Evolutionary conservation across 2,329 filamentous ascomycete species (phyloP), one percentile per base, ranked within the genome.

Genomic region (Ophiostoma sp.): DNA sequence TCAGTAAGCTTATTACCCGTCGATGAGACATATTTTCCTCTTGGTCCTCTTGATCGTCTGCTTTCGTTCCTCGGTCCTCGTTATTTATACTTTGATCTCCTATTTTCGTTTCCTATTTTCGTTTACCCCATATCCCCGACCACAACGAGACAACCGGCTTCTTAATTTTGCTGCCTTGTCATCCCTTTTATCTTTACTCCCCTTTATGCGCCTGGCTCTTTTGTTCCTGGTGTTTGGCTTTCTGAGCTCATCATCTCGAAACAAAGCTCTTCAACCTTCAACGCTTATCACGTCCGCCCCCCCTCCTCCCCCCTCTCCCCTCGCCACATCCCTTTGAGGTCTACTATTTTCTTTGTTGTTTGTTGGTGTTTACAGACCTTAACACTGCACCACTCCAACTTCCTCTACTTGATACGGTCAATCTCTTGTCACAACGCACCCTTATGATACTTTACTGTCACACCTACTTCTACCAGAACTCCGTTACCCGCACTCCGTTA

Each of bases 1-100:
- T 74, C 71, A 73, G 73, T 74, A 74, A 72, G 73, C 68, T 68
- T 36, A 60, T 36, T 66, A 48, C 11, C 35, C 15, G 31, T 68
- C 54, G 17, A 70, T 62, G 4, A 48, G 48, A 57, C 44, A 57
- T 57, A 31, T 57, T 57, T 44, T n/a, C 44, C 17, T 48, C 44
- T 48, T 48, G 10, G 33, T 54, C 27, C 44, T 44, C 57, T 62
- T 67, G 60, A 15, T 35, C 44, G 36, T 71, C 27, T 72, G 39
- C 20, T 44, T 33, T 64, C 60, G 54, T 60, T 57, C 52, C 44
- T 41, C 36, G 41, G 35, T 48, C 41, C 33, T 39, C 41, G 48
- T 39, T 67, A 27, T 66, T 35, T 67, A 62, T 62, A 62, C 57
- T 62, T 33, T 23, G n/a, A 62, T 62, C 27, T 54, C 52, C 41